Conservation (phyloP, 208 protist species). For the Trypanosoma platydactyli region DNA sequence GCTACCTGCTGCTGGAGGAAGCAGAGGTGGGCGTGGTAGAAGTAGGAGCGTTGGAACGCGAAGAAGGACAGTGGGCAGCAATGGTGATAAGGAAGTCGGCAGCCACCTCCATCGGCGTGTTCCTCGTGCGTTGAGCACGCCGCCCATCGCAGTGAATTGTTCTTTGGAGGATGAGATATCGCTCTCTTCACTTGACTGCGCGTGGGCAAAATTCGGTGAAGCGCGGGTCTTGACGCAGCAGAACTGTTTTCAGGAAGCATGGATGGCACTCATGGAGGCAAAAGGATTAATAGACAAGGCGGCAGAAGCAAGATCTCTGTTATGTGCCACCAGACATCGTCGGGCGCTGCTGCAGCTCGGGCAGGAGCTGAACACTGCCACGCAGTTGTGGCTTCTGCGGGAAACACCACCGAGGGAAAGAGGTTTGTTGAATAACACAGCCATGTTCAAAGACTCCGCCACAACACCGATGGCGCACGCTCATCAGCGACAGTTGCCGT, state of each 20-base stretch:
- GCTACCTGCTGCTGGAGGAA: no score
- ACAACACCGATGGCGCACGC: neutral
- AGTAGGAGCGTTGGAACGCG: neutral
- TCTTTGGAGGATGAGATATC: neutral
- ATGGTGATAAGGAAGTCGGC: neutral
- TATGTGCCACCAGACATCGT: neutral
- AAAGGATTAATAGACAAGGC: constrained; percentile 19
- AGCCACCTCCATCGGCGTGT: neutral
- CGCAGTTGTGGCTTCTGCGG: constrained; percentile 4
- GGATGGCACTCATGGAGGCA: constrained; percentile 12
- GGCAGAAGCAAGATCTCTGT: neutral
- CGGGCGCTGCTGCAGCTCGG: constrained; percentile 23
- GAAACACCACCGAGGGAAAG: neutral
- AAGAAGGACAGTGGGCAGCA: neutral
- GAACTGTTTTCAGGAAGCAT: constrained; percentile 14
- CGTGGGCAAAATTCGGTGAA: constrained; percentile 30
- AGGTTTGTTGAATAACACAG: neutral
- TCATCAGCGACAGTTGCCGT: no score
- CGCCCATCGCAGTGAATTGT: no score
- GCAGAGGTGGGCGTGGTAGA: no score
- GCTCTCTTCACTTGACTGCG: constrained; percentile 4
- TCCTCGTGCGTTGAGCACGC: neutral
- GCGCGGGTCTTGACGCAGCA: constrained; percentile 16
- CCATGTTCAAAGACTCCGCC: neutral
- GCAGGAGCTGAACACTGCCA: constrained; percentile 17